These are phyloP conservation scores for Hypoxylon lienhwacheense DNA, from an alignment of 495 filamentous ascomycete genomes.

Conservation along the genomic window DNA sequence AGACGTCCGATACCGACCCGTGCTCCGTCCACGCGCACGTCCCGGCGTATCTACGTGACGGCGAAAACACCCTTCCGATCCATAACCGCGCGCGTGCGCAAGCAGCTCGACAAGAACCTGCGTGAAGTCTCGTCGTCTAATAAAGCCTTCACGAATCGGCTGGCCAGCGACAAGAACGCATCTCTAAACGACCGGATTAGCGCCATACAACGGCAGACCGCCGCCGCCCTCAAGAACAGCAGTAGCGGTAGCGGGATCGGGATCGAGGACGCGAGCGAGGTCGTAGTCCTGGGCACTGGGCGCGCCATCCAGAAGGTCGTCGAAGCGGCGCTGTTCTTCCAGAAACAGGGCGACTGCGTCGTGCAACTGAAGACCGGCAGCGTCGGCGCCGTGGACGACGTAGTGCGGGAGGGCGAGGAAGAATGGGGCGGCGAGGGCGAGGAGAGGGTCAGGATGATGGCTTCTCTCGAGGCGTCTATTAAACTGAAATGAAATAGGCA, in stretches of 20 bases:
- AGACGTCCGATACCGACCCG: constrained; percentile 60
- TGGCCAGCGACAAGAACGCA: constrained; percentile 38
- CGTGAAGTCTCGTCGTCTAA: constrained; percentile 45
- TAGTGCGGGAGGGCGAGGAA: constrained; percentile 51
- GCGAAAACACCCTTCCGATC: constrained; percentile 74
- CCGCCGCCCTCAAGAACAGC: not conserved
- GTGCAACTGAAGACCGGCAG: constrained; percentile 65
- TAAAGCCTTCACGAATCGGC: constrained; percentile 44
- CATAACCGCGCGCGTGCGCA: constrained; percentile 77
- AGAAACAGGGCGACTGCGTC: constrained; percentile 57
- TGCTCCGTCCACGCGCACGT: constrained; percentile 38
- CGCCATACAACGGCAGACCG: constrained; percentile 43
- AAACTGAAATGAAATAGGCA: constrained; percentile 56
- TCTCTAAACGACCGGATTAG: constrained; percentile 47
- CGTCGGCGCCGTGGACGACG: constrained; percentile 71
- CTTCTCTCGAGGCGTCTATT: constrained; percentile 67
- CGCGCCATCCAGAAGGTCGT: constrained; percentile 75
- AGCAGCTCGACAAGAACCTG: constrained; percentile 68
- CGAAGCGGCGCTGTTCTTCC: constrained; percentile 64
- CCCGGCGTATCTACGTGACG: constrained; percentile 74
- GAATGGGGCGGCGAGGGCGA: constrained; percentile 50
- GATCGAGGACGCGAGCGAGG: constrained; percentile 53
- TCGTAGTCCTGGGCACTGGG: constrained; percentile 77
- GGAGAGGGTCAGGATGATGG: constrained; percentile 65
- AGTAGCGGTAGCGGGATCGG: constrained; percentile 22